A percentile compares a stretch with the other conserved stretches of the same genome.
Conservation (phyloP, 495 filamentous ascomycete species). For the Rhizodiscina lignyota region DNA sequence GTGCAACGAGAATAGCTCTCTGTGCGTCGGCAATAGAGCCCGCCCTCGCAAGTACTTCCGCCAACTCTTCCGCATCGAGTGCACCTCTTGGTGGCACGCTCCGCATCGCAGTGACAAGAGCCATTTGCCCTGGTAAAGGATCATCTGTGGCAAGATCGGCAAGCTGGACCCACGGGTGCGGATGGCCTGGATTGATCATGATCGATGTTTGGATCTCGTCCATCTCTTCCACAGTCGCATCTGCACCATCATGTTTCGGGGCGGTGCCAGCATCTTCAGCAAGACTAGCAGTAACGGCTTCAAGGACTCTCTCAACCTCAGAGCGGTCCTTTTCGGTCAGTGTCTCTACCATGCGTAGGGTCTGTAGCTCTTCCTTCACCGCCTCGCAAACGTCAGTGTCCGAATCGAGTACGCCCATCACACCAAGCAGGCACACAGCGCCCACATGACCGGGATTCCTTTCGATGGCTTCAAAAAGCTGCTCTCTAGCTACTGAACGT, state of each 20-base stretch:
- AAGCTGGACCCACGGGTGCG: constrained; percentile 63
- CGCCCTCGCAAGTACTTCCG: constrained; percentile 60
- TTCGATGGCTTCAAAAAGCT: constrained; percentile 66
- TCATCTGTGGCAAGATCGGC: constrained; percentile 31
- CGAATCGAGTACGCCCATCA: constrained; percentile 62
- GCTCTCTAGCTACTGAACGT: constrained; percentile 54
- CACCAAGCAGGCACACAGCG: constrained; percentile 61
- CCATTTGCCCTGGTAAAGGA: constrained; percentile 36
- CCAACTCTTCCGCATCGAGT: constrained; percentile 50
- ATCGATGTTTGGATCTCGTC: constrained; percentile 40
- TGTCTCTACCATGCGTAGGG: constrained; percentile 45
- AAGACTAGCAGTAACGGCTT: constrained; percentile 35
- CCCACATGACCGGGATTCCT: constrained; percentile 54
- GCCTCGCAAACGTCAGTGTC: constrained; percentile 67
- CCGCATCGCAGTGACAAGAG: constrained; percentile 57
- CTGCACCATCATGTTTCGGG: constrained; percentile 14
- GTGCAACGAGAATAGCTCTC: constrained; percentile 61
- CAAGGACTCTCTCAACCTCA: constrained; percentile 39
- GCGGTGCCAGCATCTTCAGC: constrained; percentile 11
- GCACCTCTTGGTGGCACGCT: constrained; percentile 52
- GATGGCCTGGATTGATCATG: constrained; percentile 58
- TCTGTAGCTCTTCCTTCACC: constrained; percentile 59
- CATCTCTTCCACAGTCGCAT: constrained; percentile 13
- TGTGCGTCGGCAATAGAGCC: constrained; percentile 56
- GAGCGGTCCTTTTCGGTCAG: constrained; percentile 28